phyloP scores from a whole-genome alignment of 2,329 filamentous ascomycete species.

The Thielaviopsis ethacetica region DNA sequence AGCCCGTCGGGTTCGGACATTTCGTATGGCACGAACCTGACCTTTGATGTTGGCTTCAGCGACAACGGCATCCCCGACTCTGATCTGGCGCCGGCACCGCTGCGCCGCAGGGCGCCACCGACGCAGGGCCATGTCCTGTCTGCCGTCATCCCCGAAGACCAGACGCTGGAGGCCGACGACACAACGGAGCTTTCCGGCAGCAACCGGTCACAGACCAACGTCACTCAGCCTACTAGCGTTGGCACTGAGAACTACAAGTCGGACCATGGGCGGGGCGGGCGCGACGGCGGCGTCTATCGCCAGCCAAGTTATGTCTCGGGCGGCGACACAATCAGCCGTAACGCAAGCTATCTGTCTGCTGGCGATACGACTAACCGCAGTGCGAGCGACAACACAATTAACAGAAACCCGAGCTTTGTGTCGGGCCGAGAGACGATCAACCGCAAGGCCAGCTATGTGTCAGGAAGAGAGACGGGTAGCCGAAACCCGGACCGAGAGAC shows the following conservation, averaged over 20 bases:
- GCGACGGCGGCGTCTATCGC: conserved; percentile 1
- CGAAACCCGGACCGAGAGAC: not conserved
- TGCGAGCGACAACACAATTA: not conserved
- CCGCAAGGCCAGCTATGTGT: conserved; percentile 5
- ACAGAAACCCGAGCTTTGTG: conserved; percentile 1
- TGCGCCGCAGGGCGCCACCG: conserved; percentile 27
- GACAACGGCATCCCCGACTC: conserved; percentile 10
- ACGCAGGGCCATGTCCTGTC: conserved; percentile 42
- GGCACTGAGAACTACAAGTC: conserved; percentile 30
- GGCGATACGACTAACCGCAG: conserved; percentile 1
- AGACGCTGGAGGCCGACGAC: conserved; percentile 30
- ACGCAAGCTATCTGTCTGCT: not conserved
- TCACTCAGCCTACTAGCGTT: conserved; percentile 35
- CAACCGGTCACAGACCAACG: conserved; percentile 28
- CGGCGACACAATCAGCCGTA: not conserved
- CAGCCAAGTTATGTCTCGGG: conserved; percentile 6
- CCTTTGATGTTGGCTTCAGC: not conserved
- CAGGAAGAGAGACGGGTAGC: no score
- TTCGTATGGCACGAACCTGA: conserved; percentile 2
- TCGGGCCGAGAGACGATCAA: not conserved
- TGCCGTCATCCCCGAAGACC: conserved; percentile 38
- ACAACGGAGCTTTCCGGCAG: conserved; percentile 18
- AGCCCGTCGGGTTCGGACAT: conserved; percentile 6
- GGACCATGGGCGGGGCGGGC: not conserved
- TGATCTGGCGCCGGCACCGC: conserved; percentile 16